Percentiles rank a stretch among this genome's conserved stretches.
Evolutionary conservation across 2,329 filamentous ascomycete genomes (phyloP).

Genomic region (Coniochaeta ligniaria): DNA sequence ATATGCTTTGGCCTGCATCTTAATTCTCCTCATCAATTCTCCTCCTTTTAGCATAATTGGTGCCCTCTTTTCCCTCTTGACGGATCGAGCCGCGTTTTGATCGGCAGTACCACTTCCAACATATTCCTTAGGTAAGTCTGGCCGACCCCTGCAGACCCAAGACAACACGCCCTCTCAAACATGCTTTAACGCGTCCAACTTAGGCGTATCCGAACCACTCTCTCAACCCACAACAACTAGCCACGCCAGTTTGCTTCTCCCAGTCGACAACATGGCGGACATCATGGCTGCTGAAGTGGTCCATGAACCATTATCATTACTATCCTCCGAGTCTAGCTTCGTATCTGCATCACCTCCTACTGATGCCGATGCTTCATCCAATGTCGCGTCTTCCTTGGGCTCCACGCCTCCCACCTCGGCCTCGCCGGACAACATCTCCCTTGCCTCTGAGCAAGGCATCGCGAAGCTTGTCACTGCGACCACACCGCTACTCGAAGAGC

Average conservation of each 20-base stretch:
- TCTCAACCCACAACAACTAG: neutral
- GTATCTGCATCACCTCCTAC: slow-evolving; percentile 15
- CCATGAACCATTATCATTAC: slow-evolving; percentile 8
- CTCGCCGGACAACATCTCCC: slow-evolving; percentile 22
- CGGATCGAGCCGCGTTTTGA: neutral
- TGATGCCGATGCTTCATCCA: slow-evolving; percentile 20
- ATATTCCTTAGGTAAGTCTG: neutral
- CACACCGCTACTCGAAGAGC: slow-evolving; percentile 7
- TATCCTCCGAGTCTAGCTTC: slow-evolving; percentile 18
- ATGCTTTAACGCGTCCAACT: neutral
- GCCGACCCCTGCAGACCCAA: neutral
- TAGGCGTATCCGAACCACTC: neutral
- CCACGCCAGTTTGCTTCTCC: neutral
- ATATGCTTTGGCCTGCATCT: neutral
- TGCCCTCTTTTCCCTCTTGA: neutral
- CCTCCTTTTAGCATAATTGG: neutral
- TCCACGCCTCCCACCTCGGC: slow-evolving; percentile 24
- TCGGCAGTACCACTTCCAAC: neutral
- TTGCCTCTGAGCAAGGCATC: slow-evolving; percentile 19
- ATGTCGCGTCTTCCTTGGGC: slow-evolving; percentile 19
- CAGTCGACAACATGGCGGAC: slow-evolving; percentile 6
- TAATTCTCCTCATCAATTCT: neutral
- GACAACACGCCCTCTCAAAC: neutral
- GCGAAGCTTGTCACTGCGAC: slow-evolving; percentile 10
- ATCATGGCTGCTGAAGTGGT: slow-evolving; percentile 13